Base-by-base conservation (phyloP, 257 asterid species). In the Solanum peruvianum region DNA sequence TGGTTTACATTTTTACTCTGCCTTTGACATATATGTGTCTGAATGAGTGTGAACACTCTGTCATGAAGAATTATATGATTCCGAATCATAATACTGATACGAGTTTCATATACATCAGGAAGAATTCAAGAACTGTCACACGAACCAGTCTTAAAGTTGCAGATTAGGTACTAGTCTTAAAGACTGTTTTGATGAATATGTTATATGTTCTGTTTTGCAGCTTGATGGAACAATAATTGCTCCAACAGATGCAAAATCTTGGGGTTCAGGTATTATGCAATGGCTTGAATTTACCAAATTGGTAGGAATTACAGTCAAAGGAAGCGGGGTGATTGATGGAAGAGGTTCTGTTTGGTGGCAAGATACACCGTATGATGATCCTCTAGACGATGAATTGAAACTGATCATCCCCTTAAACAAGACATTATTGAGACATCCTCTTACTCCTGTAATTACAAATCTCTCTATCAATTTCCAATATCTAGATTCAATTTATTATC, bases 301-400 rank as follows among this genome's bases (percentile, higher is more conserved):
- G 39, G 96, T 94, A 0, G 99, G 99, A 39, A 91, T 96, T 25
- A 95, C 98, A 27, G 88, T 97, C 67, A 91, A 49, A 76, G 99
- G 99, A 64, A 93, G 91, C 16, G 99, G 99, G 8, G 86, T 42
- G 1, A 90, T 97, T 3, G 98, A 97, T 25, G 99, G 99, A 33
- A 92, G 87, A 47, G 99, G 99, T 52, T 94, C 97, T 31, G 95
- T 91, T 87, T 97, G 99, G 99, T 97, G 99, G 99, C 92, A 93
- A 77, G 91, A 89, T 58, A 58, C 91, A 14, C 89, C 98, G 0
- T 91, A 67, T 72, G 93, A 90, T 86, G 98, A 97, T 87, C 96
- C 95, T 1, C 69, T 92, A 14, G 99, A 95, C 87, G 95, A 94
- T 87, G 98, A 95, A 87, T 85, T 94, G n/a, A 96, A 95, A 83